A percentile compares a stretch with the other conserved stretches of the same genome.
These are phyloP conservation scores for Paramecium octaurelia DNA, from an alignment of 73 alveolate species.

Conservation along the genomic window DNA sequence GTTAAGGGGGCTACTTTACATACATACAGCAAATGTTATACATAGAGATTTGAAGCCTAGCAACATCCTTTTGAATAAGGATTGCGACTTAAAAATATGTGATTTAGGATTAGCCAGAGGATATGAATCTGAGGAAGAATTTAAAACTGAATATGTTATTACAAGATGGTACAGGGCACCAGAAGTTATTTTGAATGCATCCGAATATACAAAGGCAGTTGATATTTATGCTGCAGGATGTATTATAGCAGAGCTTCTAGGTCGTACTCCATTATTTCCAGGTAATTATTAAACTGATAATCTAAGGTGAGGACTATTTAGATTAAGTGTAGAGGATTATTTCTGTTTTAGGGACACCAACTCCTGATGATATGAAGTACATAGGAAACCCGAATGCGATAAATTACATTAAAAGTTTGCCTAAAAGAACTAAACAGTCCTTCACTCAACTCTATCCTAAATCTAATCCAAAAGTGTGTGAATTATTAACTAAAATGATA, in stretches of 20 bases:
- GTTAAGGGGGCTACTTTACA: slow-evolving; percentile 79
- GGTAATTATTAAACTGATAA: slow-evolving; percentile 45
- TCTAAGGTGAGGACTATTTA: slow-evolving; percentile 72
- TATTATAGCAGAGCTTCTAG: slow-evolving; percentile 84
- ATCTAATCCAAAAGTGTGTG: slow-evolving; percentile 86
- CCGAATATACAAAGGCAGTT: slow-evolving; percentile 77
- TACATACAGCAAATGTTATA: slow-evolving; percentile 88
- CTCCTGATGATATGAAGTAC: slow-evolving; percentile 83
- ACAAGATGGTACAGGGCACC: slow-evolving; percentile 74
- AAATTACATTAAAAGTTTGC: slow-evolving; percentile 81
- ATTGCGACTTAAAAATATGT: slow-evolving; percentile 85
- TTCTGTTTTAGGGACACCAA: slow-evolving; percentile 91
- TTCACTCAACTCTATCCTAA: slow-evolving; percentile 87
- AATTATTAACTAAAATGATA: slow-evolving; percentile 87
- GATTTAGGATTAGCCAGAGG: slow-evolving; percentile 85
- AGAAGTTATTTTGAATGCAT: slow-evolving; percentile 74
- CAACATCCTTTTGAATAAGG: slow-evolving; percentile 80
- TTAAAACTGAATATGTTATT: slow-evolving; percentile 82
- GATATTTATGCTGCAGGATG: slow-evolving; percentile 90
- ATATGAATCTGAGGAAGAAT: slow-evolving; percentile 72
- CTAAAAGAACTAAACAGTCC: slow-evolving; percentile 83
- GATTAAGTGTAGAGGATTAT: slow-evolving; percentile 83
- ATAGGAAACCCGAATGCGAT: slow-evolving; percentile 89
- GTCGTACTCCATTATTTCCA: slow-evolving; percentile 90
- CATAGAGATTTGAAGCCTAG: slow-evolving; percentile 88